A percentile compares a stretch with the other conserved stretches of the same genome.
These are phyloP conservation scores for Arthrobotrys sphaeroides DNA, from an alignment of 2,329 filamentous ascomycete genomes.

Conservation along the genomic window DNA sequence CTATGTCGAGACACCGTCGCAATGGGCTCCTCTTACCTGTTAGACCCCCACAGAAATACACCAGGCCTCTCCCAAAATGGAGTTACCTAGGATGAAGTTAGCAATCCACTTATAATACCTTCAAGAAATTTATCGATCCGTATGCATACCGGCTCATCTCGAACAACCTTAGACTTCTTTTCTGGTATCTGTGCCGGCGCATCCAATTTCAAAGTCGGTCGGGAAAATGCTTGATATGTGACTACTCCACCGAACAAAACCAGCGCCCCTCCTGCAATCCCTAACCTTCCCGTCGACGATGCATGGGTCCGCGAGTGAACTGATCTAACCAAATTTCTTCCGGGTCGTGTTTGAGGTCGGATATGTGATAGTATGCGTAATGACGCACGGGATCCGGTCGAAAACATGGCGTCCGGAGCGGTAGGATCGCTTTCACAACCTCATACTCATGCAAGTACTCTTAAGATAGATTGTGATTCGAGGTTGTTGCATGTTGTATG, in stretches of 20 bases:
- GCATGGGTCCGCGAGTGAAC: constrained; percentile 21
- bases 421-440: neutral
- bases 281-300: constrained; percentile 3
- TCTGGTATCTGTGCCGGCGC: constrained; percentile 10
- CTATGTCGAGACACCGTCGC: neutral
- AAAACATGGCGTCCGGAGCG: constrained; percentile 30
- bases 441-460: neutral
- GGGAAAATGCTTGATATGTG: constrained; percentile 18
- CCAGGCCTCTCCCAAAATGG: constrained; percentile 75
- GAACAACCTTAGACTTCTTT: constrained; percentile 68
- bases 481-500: neutral
- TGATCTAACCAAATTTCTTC: neutral
- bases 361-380: constrained; percentile 31
- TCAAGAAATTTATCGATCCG: neutral
- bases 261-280: constrained; percentile 2
- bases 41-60: constrained; percentile 93
- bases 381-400: constrained; percentile 27
- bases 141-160: constrained; percentile 77
- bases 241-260: constrained; percentile 23
- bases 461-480: neutral
- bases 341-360: constrained; percentile 18
- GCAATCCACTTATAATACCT: neutral
- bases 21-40: constrained; percentile 62
- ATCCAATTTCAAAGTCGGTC: constrained; percentile 29
- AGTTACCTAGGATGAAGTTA: constrained; percentile 44